These are phyloP conservation scores for Vigna mungo DNA, from an alignment of 306 rosid genomes.

Conservation along the genomic window DNA sequence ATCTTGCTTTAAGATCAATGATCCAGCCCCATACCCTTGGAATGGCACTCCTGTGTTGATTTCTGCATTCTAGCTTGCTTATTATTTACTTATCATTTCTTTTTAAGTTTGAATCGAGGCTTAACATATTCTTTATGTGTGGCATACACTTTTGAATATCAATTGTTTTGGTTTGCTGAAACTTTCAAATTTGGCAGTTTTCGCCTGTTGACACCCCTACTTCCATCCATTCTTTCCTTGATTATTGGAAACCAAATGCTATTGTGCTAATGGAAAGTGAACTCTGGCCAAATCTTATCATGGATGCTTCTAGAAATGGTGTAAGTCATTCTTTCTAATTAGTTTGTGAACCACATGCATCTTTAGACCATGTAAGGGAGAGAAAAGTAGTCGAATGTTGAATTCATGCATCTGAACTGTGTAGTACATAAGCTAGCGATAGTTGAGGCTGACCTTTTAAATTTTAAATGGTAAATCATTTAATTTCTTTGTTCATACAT, in stretches of 20 bases:
- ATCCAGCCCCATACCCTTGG: not conserved
- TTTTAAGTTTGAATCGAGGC: conserved; percentile 6
- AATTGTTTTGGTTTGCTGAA: conserved; percentile 44
- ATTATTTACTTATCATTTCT: not conserved
- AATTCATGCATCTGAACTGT: conserved; percentile 10
- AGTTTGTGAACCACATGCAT: not conserved
- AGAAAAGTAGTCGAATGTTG: conserved; percentile 11
- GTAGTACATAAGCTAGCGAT: not conserved
- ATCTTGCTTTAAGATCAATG: not conserved
- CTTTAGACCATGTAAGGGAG: not conserved
- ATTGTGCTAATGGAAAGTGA: conserved; percentile 85
- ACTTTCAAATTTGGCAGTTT: conserved; percentile 60
- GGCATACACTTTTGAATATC: conserved; percentile 18
- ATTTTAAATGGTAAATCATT: not conserved
- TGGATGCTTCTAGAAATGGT: conserved; percentile 76
- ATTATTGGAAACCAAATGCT: conserved; percentile 83
- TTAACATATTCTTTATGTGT: not conserved
- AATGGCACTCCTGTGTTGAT: conserved; percentile 7
- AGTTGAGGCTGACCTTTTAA: not conserved
- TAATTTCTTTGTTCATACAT: conserved; percentile 16
- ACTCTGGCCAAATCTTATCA: conserved; percentile 94
- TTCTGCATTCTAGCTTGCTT: conserved; percentile 1
- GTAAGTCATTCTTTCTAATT: conserved; percentile 60
- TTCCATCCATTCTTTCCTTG: conserved; percentile 70
- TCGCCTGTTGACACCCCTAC: conserved; percentile 82